Conservation (phyloP, 1,284 basidiomycete genomes). For the Pterula multifida region DNA sequence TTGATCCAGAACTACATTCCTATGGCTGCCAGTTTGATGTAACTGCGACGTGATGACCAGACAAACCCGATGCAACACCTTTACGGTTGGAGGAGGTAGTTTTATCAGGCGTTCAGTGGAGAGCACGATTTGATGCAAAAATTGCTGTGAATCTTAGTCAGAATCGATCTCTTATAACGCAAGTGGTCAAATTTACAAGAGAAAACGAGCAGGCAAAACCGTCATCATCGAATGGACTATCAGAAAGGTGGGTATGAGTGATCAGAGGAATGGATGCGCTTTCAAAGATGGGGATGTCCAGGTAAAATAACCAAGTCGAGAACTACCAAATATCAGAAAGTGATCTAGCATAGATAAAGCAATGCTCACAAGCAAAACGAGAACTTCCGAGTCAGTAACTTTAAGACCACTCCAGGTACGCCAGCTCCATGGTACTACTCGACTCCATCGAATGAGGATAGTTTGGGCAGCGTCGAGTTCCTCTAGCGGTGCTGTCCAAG, state of each 20-base stretch:
- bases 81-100: not conserved
- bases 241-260: not conserved
- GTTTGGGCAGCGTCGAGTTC: conserved; percentile 2
- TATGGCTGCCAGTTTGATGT: not conserved
- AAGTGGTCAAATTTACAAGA: not conserved
- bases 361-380: not conserved
- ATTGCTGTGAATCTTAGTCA: conserved; percentile 5
- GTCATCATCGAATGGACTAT: not conserved
- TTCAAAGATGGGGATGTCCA: not conserved
- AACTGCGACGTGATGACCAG: not conserved
- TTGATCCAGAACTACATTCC: not conserved
- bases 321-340: not conserved
- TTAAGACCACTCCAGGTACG: not conserved
- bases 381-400: not conserved
- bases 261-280: not conserved
- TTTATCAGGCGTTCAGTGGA: not conserved
- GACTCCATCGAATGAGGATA: not conserved
- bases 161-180: not conserved
- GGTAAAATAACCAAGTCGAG: not conserved
- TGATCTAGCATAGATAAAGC: too few relatives aligned
- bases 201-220: not conserved
- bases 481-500: not conserved
- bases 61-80: not conserved
- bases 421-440: not conserved
- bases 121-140: not conserved